Evolutionary conservation across 495 filamentous ascomycete genomes (phyloP).

Genomic region (Neurospora discreta): DNA sequence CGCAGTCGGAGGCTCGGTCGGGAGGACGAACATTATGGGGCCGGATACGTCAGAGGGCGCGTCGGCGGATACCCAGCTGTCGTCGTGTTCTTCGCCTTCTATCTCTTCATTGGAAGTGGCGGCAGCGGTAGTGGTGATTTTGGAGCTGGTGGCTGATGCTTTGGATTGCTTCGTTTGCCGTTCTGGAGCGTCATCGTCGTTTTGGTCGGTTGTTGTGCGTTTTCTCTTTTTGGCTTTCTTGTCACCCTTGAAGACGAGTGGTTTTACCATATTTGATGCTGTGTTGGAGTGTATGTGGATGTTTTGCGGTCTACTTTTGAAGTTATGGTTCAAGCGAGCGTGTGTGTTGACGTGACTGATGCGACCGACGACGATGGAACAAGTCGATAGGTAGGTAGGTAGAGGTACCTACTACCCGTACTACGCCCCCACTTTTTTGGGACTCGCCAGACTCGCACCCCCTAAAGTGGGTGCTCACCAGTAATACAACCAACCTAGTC

Average conservation of each 20-base stretch:
- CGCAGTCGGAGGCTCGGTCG: conserved; percentile 54
- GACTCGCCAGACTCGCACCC: no score
- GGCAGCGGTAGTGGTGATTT: conserved; percentile 26
- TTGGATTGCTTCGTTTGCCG: neutral
- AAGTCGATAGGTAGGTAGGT: no score
- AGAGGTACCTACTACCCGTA: no score
- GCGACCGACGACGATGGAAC: neutral
- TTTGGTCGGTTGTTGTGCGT: conserved; percentile 35
- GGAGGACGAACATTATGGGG: conserved; percentile 69
- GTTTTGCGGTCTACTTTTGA: neutral
- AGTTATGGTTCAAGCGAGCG: neutral
- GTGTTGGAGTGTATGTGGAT: neutral
- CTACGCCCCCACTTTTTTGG: no score
- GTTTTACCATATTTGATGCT: conserved; percentile 51
- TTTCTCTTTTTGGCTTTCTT: conserved; percentile 92
- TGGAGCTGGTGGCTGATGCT: conserved; percentile 1
- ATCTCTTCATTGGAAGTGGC: conserved; percentile 19
- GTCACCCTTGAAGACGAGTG: conserved; percentile 91
- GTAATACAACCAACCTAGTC: no score
- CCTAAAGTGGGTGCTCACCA: no score
- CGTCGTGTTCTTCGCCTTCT: conserved; percentile 47
- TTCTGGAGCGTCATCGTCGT: conserved; percentile 25
- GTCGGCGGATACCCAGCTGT: conserved; percentile 87
- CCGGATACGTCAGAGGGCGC: conserved; percentile 63
- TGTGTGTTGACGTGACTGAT: neutral